phyloP scores from a whole-genome alignment of 2,329 filamentous ascomycete genomes.

The Microthyrium microscopicum region DNA sequence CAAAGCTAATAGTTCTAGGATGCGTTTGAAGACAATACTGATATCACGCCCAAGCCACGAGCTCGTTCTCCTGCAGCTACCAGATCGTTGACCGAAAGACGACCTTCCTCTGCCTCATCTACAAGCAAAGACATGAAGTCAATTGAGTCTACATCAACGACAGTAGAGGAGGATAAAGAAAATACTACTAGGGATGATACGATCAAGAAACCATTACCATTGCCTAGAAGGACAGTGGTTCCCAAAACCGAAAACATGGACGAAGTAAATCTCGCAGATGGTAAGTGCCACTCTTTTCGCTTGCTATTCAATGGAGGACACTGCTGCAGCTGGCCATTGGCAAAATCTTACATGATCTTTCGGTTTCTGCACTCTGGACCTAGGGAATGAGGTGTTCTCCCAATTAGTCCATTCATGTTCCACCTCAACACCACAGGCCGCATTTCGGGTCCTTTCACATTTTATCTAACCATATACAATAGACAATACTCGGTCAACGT shows the following conservation, averaged over 20 bases:
- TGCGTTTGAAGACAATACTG: constrained; percentile 68
- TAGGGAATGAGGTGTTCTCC: neutral
- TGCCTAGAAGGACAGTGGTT: constrained; percentile 3
- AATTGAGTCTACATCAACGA: constrained; percentile 31
- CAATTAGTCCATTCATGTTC: neutral
- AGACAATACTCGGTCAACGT: no score
- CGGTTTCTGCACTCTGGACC: constrained; percentile 1
- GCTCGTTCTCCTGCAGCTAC: constrained; percentile 32
- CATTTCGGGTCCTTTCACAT: constrained; percentile 2
- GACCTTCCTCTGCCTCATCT: constrained; percentile 27
- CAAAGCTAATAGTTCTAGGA: no score
- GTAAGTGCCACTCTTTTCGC: constrained; percentile 2
- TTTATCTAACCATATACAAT: no score
- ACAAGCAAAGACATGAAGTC: constrained; percentile 30
- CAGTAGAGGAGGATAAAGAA: neutral
- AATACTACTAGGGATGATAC: constrained; percentile 1
- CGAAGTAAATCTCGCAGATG: constrained; percentile 9
- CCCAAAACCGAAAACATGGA: constrained; percentile 6
- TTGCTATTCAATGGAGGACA: neutral
- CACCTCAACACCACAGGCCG: neutral
- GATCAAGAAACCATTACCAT: neutral
- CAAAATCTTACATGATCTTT: neutral
- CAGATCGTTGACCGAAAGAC: constrained; percentile 24
- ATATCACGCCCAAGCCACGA: constrained; percentile 30
- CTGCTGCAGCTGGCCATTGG: neutral